Evolutionary conservation across 1,284 basidiomycete genomes (phyloP).

Genomic region (Caloboletus firmus): DNA sequence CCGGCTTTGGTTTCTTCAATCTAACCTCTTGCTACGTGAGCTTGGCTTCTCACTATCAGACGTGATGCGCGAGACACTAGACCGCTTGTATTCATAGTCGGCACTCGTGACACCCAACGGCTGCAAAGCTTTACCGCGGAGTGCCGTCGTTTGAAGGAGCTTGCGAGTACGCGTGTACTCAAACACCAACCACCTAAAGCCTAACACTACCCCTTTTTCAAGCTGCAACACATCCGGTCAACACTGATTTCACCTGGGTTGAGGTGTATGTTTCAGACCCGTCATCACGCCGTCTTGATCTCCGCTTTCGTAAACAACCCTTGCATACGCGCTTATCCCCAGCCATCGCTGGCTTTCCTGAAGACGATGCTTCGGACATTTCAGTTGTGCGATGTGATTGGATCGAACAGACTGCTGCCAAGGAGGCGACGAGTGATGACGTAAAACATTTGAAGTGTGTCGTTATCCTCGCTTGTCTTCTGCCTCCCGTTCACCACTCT

Average conservation of each 20-base stretch:
- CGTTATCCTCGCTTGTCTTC: not conserved
- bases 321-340: conserved; percentile 53
- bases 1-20: not conserved
- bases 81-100: conserved; percentile 17
- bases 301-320: conserved; percentile 48
- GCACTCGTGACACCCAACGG: conserved; percentile 14
- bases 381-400: conserved; percentile 60
- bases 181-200: not conserved
- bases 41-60: conserved; percentile 26
- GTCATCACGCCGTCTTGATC: conserved; percentile 47
- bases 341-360: conserved; percentile 59
- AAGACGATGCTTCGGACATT: conserved; percentile 59
- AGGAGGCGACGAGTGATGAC: conserved; percentile 33
- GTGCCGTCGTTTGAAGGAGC: conserved; percentile 32
- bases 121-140: conserved; percentile 24
- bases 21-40: conserved; percentile 16
- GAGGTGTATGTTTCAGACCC: conserved; percentile 13
- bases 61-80: conserved; percentile 14
- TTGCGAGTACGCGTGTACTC: conserved; percentile 19
- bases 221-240: conserved; percentile 10
- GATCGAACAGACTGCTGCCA: conserved; percentile 47
- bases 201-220: conserved; percentile 11
- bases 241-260: conserved; percentile 23
- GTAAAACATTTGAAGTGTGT: conserved; percentile 30
- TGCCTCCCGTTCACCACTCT: not conserved